phyloP scores from a whole-genome alignment of 495 filamentous ascomycete genomes.

The Hyaloscypha bicolor region DNA sequence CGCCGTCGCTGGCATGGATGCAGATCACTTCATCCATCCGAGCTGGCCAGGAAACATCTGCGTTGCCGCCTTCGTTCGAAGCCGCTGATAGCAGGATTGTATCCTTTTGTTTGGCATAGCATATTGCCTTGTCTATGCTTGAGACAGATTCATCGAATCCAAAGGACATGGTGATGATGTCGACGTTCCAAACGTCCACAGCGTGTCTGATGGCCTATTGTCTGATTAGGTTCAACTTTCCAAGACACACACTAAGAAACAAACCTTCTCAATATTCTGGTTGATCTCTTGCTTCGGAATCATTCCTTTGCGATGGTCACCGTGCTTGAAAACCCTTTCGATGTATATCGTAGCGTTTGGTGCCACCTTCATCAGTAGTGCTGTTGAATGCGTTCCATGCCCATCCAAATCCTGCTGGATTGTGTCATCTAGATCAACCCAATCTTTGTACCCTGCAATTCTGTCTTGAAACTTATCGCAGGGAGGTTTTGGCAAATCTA shows the following conservation, averaged over 20 bases:
- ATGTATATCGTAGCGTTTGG: not conserved
- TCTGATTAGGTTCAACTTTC: too few species aligned
- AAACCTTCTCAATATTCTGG: too few species aligned
- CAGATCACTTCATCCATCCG: not conserved
- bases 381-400: constrained; percentile 2
- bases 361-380: constrained; percentile 3
- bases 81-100: constrained; percentile 26
- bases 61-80: constrained; percentile 12
- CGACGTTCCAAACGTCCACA: constrained; percentile 15
- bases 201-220: constrained; percentile 1
- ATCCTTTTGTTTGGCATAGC: constrained; percentile 8
- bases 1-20: not conserved
- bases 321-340: not conserved
- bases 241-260: too few species aligned
- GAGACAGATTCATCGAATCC: constrained; percentile 10
- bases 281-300: not conserved
- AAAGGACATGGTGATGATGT: constrained; percentile 31
- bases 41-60: constrained; percentile 3
- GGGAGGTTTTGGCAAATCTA: not conserved
- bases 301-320: not conserved
- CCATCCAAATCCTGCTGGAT: not conserved
- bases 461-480: not conserved
- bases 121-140: not conserved
- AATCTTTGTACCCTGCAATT: constrained; percentile 4
- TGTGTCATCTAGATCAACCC: not conserved